Evolutionary conservation across 2,329 filamentous ascomycete species (phyloP), one percentile per base, ranked within the genome.

Genomic region (Aspergillus piperis): DNA sequence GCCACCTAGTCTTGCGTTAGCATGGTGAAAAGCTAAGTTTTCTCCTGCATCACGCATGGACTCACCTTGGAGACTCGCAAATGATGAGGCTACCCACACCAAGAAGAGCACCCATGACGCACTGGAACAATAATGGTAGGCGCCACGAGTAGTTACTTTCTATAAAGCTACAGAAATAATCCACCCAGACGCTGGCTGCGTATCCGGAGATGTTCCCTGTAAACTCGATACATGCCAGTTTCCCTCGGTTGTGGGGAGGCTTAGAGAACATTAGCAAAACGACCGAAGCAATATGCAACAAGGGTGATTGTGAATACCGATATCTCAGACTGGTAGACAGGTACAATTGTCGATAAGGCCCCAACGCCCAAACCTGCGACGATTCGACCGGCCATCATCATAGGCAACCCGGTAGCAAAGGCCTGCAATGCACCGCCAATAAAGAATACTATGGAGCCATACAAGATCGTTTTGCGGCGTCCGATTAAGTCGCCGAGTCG

Each of bases 171-270:
- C 93, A 97, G 70, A 95, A 94, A 78, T 98, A 99, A 77, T 99
- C 95, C 27, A 98, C 94, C 95, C 95, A 99, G 21, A 98, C 94
- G 68, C 94, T 98, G 56, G 92, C 92, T 57, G 94, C 90, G 75
- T 99, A 99, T 32, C 95, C 95, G 62, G 91, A 89, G 64, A 99
- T 96, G 77, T 99, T 99, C 57, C 95, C 95, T 0, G 94, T 94
- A 73, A 98, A 99, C 76, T 99, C 95, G 67, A 99, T 98, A 76
- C 95, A 98, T 23, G 94, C 95, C 63, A 99, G 84, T 78, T 95
- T 96, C 64, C 95, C 95, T 70, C 95, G 86, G 77, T 96, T 98
- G 73, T 99, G 95, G 5, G 95, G 92, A 52, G 95, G 95, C 73
- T 75, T 54, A 25, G 54, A n/a, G 30, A 21, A 21, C 11, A 49